A percentile compares a stretch with the other conserved stretches of the same genome.
Evolutionary conservation across 2,329 filamentous ascomycete genomes (phyloP).

Genomic region (Cytospora paraplurivora): DNA sequence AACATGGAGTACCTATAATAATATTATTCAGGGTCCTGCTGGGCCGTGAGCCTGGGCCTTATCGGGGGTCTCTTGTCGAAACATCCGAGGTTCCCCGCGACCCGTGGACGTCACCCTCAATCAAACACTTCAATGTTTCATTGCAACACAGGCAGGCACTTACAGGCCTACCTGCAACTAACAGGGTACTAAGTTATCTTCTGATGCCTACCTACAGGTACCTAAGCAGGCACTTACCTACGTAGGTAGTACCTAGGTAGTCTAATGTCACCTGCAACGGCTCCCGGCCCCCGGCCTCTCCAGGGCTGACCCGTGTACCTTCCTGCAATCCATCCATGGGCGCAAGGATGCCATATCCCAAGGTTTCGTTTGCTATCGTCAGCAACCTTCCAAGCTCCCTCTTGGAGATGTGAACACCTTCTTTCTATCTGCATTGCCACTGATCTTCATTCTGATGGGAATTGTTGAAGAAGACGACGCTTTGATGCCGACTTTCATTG

Average conservation of each 20-base stretch:
- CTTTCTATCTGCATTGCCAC: neutral
- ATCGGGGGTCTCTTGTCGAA: constrained; percentile 13
- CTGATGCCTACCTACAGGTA: neutral
- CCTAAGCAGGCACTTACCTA: no score
- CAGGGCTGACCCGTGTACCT: no score
- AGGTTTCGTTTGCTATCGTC: no score
- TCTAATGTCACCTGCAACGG: no score
- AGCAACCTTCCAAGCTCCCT: neutral
- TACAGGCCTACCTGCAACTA: no score
- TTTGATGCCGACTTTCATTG: neutral
- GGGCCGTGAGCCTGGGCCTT: neutral
- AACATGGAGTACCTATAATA: neutral
- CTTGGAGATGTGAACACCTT: neutral
- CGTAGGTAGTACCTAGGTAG: neutral
- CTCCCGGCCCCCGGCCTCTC: no score
- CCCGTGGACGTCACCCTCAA: constrained; percentile 6
- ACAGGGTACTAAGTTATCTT: no score
- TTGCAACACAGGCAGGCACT: no score
- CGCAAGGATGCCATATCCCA: no score
- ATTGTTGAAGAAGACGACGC: neutral
- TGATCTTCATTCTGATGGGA: neutral
- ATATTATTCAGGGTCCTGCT: no score
- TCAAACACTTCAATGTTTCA: no score
- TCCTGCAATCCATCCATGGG: no score
- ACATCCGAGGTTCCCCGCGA: constrained; percentile 1